Evolutionary conservation across 2,329 filamentous ascomycete genomes (phyloP).

Genomic region (Ascocoryne sarcoides): DNA sequence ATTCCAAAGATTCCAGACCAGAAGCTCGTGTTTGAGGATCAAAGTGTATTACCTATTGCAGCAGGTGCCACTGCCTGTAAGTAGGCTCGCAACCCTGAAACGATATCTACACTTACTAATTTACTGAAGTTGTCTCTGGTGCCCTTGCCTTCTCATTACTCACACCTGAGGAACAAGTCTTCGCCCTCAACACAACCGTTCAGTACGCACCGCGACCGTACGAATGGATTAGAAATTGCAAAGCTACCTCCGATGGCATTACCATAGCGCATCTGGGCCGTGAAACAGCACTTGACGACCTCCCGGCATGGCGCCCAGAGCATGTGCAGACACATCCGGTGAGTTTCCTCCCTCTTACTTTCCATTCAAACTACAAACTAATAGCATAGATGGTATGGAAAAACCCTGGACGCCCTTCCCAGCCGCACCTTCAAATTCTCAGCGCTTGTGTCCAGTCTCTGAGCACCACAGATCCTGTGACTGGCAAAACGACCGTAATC

Average conservation of each 20-base stretch:
- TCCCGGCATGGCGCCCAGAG: slow-evolving; percentile 16
- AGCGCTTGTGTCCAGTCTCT: slow-evolving; percentile 21
- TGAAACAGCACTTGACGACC: slow-evolving; percentile 11
- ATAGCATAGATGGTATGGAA: slow-evolving; percentile 15
- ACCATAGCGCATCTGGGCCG: slow-evolving; percentile 19
- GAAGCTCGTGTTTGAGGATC: slow-evolving; percentile 18
- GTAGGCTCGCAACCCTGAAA: neutral
- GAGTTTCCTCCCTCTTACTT: slow-evolving; percentile 1
- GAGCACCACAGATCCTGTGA: slow-evolving; percentile 15
- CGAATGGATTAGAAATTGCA: slow-evolving; percentile 26
- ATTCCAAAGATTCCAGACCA: slow-evolving; percentile 21
- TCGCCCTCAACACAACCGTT: slow-evolving; percentile 25
- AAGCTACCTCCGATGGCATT: slow-evolving; percentile 25
- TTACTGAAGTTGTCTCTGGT: slow-evolving; percentile 22
- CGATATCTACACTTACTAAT: too few species aligned
- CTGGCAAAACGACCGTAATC: slow-evolving; percentile 10
- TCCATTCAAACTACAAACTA: neutral
- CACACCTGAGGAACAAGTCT: slow-evolving; percentile 20
- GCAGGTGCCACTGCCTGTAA: slow-evolving; percentile 23
- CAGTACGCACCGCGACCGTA: slow-evolving; percentile 25
- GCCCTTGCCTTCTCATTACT: slow-evolving; percentile 21
- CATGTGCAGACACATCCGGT: slow-evolving; percentile 23
- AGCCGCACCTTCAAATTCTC: slow-evolving; percentile 22
- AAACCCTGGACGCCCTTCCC: slow-evolving; percentile 6
- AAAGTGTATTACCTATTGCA: slow-evolving; percentile 12